Base-by-base conservation (phyloP, 1,284 basidiomycete genomes). In the Amylostereum areolatum region DNA sequence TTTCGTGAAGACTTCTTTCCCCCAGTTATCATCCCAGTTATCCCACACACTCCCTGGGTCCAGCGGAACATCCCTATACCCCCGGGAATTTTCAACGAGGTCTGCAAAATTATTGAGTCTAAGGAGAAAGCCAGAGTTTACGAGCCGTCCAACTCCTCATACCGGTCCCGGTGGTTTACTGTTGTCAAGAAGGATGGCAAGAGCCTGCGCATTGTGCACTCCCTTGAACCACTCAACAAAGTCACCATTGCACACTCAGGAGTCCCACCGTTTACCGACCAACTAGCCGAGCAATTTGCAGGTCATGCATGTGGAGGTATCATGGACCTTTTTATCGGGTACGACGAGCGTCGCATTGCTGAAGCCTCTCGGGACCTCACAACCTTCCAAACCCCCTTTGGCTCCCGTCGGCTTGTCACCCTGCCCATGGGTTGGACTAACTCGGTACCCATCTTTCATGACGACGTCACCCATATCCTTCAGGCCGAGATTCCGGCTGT, bases 371-470 rank as follows among this genome's bases (percentile, higher is more conserved):
- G 63, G 1, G 66, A 70, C 39, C 48, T 54, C n/a, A 59, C 53
- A 2, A 49, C 52, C 2, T 52, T 30, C 12, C 32, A 46, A 57
- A 52, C 39, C 55, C 36, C 5, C n/a, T 35, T 34, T 33, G 46
- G 46, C 33, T 8, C n/a, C 33, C 49, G 53, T 11, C 51, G 56
- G 25, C 52, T 66, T 0, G 50, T 52, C 1, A 58, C 53, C 0
- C 42, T 71, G 0, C 69, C 66, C 0, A 68, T 68, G 66, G 69
- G 71, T 0, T 72, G 59, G 59, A 68, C 66, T 0, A 69, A 72
- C 44, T 68, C 63, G 0, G 61, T 68, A 0, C 62, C 61, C 6
- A 63, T 67, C 24, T 64, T 67, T 39, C 65, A 69, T 47, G 60
- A 62, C 43, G 56, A 66, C 49, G 55, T 70, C 1, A 63, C 59